A percentile compares a stretch with the other conserved stretches of the same genome.
Evolutionary conservation across 2,329 filamentous ascomycete genomes (phyloP).

Genomic region (Neopestalotiopsis sp.): DNA sequence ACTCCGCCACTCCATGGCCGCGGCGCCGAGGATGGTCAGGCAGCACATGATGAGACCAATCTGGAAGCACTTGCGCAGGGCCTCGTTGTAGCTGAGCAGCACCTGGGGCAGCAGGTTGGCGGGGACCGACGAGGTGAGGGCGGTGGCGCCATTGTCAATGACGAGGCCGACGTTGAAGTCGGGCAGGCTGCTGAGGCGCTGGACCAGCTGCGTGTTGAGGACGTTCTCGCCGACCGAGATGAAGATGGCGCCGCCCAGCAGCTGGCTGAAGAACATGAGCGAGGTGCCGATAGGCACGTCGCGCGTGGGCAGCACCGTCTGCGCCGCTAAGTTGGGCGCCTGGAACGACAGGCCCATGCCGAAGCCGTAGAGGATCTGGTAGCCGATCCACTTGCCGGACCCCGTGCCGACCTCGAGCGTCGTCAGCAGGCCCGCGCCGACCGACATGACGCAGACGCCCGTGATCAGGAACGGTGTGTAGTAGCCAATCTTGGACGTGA

Average conservation of each 20-base stretch:
- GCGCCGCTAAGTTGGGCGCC: slow-evolving; percentile 51
- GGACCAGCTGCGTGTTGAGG: slow-evolving; percentile 46
- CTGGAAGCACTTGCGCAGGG: slow-evolving; percentile 64
- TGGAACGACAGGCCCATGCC: slow-evolving; percentile 52
- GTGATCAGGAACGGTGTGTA: slow-evolving; percentile 51
- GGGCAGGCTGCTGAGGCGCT: slow-evolving; percentile 37
- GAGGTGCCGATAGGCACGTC: slow-evolving; percentile 50
- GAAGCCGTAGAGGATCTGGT: slow-evolving; percentile 50
- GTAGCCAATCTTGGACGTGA: slow-evolving; percentile 46
- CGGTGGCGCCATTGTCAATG: slow-evolving; percentile 37
- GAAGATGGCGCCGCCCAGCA: slow-evolving; percentile 52
- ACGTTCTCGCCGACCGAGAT: slow-evolving; percentile 52
- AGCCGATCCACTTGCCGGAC: slow-evolving; percentile 42
- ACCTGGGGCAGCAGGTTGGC: slow-evolving; percentile 30
- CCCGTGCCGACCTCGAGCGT: slow-evolving; percentile 44
- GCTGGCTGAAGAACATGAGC: slow-evolving; percentile 52
- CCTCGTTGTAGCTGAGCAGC: slow-evolving; percentile 62
- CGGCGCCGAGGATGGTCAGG: slow-evolving; percentile 59
- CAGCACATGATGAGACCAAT: slow-evolving; percentile 61
- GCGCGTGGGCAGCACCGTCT: slow-evolving; percentile 47
- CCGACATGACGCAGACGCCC: slow-evolving; percentile 41
- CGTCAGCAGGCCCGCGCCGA: slow-evolving; percentile 49
- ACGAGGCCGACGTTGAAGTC: slow-evolving; percentile 34
- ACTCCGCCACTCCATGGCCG: slow-evolving; percentile 65
- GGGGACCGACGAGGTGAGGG: slow-evolving; percentile 28